phyloP scores from a whole-genome alignment of 1,284 basidiomycete genomes.

The Cutaneotrichosporon dermatis region DNA sequence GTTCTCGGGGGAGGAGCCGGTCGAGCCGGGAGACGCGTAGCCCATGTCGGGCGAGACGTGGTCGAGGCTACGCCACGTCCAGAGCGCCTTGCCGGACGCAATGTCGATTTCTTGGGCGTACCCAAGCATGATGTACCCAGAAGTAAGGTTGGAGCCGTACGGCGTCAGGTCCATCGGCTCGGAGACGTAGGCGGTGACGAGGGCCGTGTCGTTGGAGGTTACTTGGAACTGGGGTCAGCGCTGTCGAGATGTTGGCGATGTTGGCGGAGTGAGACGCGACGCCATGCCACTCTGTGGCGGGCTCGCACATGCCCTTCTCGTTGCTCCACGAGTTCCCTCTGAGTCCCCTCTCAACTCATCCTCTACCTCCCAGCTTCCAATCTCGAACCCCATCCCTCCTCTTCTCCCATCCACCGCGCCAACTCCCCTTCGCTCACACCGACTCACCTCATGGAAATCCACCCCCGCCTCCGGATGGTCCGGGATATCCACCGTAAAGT shows the following conservation, averaged over 20 bases:
- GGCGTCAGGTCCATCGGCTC: slow-evolving; percentile 25
- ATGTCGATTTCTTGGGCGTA: slow-evolving; percentile 41
- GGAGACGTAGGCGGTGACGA: slow-evolving; percentile 31
- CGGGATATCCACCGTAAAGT: slow-evolving; percentile 8
- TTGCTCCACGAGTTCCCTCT: too few relatives aligned
- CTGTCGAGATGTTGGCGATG: too few relatives aligned
- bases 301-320: too few relatives aligned
- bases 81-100: slow-evolving; percentile 28
- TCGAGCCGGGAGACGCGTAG: slow-evolving; percentile 24
- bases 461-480: slow-evolving; percentile 9
- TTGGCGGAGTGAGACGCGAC: too few relatives aligned
- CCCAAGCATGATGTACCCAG: slow-evolving; percentile 34
- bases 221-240: slow-evolving; percentile 26
- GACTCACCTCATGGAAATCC: slow-evolving; percentile 30
- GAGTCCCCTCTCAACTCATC: too few relatives aligned
- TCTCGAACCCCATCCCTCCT: too few relatives aligned
- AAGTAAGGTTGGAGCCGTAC: slow-evolving; percentile 10
- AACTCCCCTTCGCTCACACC: too few relatives aligned
- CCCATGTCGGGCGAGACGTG: slow-evolving; percentile 27
- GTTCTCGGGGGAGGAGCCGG: slow-evolving; percentile 14
- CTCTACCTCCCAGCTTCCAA: too few relatives aligned
- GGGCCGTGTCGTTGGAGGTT: slow-evolving; percentile 37
- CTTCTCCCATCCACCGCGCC: too few relatives aligned
- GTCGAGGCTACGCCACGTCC: slow-evolving; percentile 34
- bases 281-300: too few relatives aligned